phyloP scores from a whole-genome alignment of 2,329 filamentous ascomycete species.

The Teratosphaeriaceae sp. region DNA sequence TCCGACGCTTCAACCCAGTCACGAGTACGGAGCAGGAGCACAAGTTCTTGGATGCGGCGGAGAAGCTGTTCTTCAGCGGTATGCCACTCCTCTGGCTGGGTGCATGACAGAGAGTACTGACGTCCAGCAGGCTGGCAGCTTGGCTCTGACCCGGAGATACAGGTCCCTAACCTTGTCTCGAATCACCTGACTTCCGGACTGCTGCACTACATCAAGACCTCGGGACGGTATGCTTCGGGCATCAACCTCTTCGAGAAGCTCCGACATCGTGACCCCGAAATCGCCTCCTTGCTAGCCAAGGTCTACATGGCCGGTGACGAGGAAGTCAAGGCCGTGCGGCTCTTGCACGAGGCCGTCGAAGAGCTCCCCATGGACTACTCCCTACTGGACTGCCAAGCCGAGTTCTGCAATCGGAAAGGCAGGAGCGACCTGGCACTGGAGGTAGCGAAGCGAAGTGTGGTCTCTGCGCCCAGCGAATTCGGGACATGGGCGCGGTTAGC shows the following conservation, averaged over 20 bases:
- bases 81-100: conserved; percentile 5
- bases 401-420: conserved; percentile 85
- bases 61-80: conserved; percentile 93
- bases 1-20: conserved; percentile 92
- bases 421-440: conserved; percentile 81
- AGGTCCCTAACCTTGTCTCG: conserved; percentile 93
- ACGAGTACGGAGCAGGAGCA: conserved; percentile 98
- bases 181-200: conserved; percentile 94
- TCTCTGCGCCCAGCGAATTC: conserved; percentile 94
- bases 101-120: conserved; percentile 6
- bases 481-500: conserved; percentile 92
- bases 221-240: conserved; percentile 85
- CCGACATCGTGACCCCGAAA: conserved; percentile 80
- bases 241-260: conserved; percentile 98
- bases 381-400: conserved; percentile 87
- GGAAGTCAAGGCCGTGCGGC: conserved; percentile 87
- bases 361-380: conserved; percentile 97
- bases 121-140: conserved; percentile 72
- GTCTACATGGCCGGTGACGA: conserved; percentile 93
- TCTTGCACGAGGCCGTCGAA: conserved; percentile 81
- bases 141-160: conserved; percentile 92
- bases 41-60: conserved; percentile 87
- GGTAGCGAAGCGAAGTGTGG: conserved; percentile 88
- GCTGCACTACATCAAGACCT: conserved; percentile 90
- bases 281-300: conserved; percentile 84